phyloP scores from a whole-genome alignment of 805 yeast species.

The Ascoidea rubescens region DNA sequence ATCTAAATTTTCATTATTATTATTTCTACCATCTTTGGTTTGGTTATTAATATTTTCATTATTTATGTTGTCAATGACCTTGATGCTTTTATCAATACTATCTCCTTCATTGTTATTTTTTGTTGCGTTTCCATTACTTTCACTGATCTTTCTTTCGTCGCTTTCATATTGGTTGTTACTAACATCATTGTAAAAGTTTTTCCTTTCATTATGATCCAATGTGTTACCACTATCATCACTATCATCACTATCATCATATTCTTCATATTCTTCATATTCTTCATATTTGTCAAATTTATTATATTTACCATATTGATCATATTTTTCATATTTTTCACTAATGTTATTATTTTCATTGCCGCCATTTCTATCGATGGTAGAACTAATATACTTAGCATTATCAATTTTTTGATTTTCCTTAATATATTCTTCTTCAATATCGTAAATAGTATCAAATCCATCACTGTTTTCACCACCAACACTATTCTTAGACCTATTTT shows the following conservation, averaged over 20 bases:
- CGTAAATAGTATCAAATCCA: neutral
- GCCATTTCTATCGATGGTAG: neutral
- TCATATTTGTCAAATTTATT: no score
- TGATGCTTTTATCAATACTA: neutral
- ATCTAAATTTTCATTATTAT: no score
- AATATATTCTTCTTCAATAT: neutral
- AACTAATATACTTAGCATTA: neutral
- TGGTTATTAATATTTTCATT: neutral
- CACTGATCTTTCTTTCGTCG: neutral
- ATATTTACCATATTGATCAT: neutral
- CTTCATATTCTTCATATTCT: neutral
- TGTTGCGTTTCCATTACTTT: neutral
- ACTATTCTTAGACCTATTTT: neutral
- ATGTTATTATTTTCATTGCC: neutral
- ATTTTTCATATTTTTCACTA: neutral
- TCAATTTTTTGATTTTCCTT: neutral
- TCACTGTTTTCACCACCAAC: neutral
- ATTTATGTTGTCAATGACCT: no score
- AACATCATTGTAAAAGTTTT: neutral
- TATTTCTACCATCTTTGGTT: neutral
- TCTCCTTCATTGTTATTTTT: neutral
- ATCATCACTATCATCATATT: neutral
- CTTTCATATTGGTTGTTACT: neutral
- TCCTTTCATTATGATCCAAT: neutral
- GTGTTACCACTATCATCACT: neutral